phyloP scores from a whole-genome alignment of 257 asterid species.

The Apocynum venetum region DNA sequence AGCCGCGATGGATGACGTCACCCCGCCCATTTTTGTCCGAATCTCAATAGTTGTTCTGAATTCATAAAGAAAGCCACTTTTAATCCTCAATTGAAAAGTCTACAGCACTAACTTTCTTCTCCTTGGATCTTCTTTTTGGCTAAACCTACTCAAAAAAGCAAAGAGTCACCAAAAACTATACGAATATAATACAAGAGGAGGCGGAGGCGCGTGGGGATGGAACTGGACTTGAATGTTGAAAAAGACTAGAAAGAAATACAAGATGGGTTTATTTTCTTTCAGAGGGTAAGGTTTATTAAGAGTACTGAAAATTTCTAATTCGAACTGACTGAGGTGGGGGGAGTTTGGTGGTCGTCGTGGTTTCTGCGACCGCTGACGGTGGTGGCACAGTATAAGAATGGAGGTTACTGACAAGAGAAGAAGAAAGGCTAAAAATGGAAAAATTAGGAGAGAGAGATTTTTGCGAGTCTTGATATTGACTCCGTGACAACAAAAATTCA shows the following conservation, averaged over 20 bases:
- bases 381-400: not conserved
- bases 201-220: slow-evolving; percentile 57
- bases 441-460: not conserved
- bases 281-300: not conserved
- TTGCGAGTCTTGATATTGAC: not conserved
- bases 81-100: not conserved
- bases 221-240: slow-evolving; percentile 12
- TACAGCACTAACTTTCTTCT: slow-evolving; percentile 6
- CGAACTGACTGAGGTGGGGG: not conserved
- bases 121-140: slow-evolving; percentile 28
- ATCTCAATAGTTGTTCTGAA: slow-evolving; percentile 14
- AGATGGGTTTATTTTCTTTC: not conserved
- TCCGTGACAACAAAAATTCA: not conserved
- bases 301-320: not conserved
- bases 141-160: not conserved
- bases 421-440: slow-evolving; percentile 12
- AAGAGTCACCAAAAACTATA: not conserved
- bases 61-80: slow-evolving; percentile 43
- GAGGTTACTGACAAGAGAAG: slow-evolving; percentile 13
- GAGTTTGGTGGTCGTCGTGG: not conserved
- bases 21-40: slow-evolving; percentile 69
- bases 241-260: slow-evolving; percentile 21
- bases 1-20: slow-evolving; percentile 96
- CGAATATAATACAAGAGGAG: not conserved
- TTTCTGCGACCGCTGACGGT: slow-evolving; percentile 11